Percentiles rank a stretch among this genome's conserved stretches.
Evolutionary conservation across 2,329 filamentous ascomycete species (phyloP).

Genomic region (Penicillium italicum): DNA sequence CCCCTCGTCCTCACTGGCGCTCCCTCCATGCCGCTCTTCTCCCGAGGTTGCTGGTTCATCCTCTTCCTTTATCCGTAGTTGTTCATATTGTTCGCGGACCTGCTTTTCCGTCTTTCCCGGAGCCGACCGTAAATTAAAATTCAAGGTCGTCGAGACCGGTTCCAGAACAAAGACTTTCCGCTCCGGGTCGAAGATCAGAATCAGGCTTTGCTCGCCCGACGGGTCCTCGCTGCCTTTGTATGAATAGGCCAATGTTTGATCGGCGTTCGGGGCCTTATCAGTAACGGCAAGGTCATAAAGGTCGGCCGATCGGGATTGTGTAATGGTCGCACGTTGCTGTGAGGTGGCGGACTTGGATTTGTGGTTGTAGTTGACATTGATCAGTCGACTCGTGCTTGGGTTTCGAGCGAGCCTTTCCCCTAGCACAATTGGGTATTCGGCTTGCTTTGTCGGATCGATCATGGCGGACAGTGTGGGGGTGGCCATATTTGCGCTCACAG

Average conservation of each 20-base stretch:
- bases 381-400: slow-evolving; percentile 24
- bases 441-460: slow-evolving; percentile 45
- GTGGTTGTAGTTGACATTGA: slow-evolving; percentile 48
- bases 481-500: slow-evolving; percentile 27
- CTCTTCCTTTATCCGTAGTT: slow-evolving; percentile 50
- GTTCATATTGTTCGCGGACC: slow-evolving; percentile 64
- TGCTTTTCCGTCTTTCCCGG: slow-evolving; percentile 64
- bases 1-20: slow-evolving; percentile 40
- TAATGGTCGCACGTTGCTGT: slow-evolving; percentile 39
- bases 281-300: slow-evolving; percentile 42
- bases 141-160: slow-evolving; percentile 73
- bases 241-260: slow-evolving; percentile 39
- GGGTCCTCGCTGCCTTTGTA: slow-evolving; percentile 43
- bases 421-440: slow-evolving; percentile 46
- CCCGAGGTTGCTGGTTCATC: slow-evolving; percentile 34
- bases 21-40: slow-evolving; percentile 32
- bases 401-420: slow-evolving; percentile 41
- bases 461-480: slow-evolving; percentile 33
- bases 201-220: slow-evolving; percentile 35
- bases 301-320: slow-evolving; percentile 33
- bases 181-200: slow-evolving; percentile 70
- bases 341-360: slow-evolving; percentile 43
- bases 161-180: slow-evolving; percentile 78
- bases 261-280: slow-evolving; percentile 40
- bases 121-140: slow-evolving; percentile 76